Evolutionary conservation across 75 land plant species (phyloP).

Genomic region (Adiantum capillusveneris): DNA sequence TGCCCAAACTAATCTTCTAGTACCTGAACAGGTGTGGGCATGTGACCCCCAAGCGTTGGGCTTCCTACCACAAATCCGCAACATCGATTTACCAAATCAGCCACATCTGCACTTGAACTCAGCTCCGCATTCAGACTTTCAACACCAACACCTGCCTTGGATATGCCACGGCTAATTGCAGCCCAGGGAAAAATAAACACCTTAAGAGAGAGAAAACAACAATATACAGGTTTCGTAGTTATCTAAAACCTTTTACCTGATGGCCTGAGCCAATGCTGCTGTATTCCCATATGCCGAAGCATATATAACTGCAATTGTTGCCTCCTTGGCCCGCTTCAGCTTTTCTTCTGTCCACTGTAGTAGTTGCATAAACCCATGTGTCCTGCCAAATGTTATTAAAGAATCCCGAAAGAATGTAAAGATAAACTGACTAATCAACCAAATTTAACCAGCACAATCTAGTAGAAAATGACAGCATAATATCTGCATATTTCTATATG

Average conservation of each 20-base stretch:
- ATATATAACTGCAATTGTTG: slow-evolving; percentile 40
- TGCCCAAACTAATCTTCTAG: not conserved
- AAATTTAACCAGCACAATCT: not conserved
- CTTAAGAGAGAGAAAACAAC: not conserved
- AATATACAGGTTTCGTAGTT: slow-evolving; percentile 1
- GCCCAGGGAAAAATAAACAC: not conserved
- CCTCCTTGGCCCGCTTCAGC: slow-evolving; percentile 31
- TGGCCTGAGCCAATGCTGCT: slow-evolving; percentile 48
- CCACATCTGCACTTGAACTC: slow-evolving; percentile 22
- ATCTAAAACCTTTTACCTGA: slow-evolving; percentile 24
- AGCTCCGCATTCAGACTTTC: slow-evolving; percentile 40
- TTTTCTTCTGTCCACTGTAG: slow-evolving; percentile 39
- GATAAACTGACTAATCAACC: no score
- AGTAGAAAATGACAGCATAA: not conserved
- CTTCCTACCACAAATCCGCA: slow-evolving; percentile 47
- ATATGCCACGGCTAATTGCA: slow-evolving; percentile 37
- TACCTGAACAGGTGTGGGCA: slow-evolving; percentile 52
- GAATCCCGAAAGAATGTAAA: no score
- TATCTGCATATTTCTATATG: no score
- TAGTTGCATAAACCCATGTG: not conserved
- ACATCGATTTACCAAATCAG: slow-evolving; percentile 16
- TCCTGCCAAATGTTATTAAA: no score
- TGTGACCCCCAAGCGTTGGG: slow-evolving; percentile 47
- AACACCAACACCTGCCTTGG: slow-evolving; percentile 44
- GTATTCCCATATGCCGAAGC: slow-evolving; percentile 55